These are phyloP conservation scores for Ophiorrhiza pumila DNA, from an alignment of 257 asterid species.

Conservation along the genomic window DNA sequence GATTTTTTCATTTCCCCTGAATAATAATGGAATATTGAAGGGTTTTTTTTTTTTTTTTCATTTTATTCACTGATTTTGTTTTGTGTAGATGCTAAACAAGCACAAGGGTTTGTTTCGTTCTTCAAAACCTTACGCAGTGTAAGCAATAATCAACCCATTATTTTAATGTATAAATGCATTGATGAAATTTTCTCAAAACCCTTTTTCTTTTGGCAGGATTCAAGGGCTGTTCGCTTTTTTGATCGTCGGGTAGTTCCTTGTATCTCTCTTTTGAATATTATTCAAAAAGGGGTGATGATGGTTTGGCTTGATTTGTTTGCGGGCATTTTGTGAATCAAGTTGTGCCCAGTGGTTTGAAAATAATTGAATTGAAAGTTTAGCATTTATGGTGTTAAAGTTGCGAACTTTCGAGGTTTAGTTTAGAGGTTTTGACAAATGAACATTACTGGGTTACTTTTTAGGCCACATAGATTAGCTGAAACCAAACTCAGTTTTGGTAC, in stretches of 20 bases:
- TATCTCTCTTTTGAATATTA: background rate
- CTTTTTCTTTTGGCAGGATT: conserved; percentile 54
- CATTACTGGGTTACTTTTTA: background rate
- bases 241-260: conserved; percentile 81
- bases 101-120: conserved; percentile 93
- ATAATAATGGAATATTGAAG: no score
- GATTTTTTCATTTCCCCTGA: no score
- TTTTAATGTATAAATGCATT: background rate
- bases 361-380: background rate
- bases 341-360: background rate
- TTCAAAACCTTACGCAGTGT: conserved; percentile 75
- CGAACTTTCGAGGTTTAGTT: background rate
- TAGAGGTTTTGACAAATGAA: background rate
- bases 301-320: background rate
- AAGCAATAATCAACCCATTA: conserved; percentile 17
- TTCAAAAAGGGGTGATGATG: background rate
- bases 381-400: background rate
- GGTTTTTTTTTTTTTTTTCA: background rate
- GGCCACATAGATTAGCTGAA: background rate
- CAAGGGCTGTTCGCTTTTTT: conserved; percentile 82
- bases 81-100: conserved; percentile 81
- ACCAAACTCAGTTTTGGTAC: background rate
- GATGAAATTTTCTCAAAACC: background rate
- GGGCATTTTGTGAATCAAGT: background rate
- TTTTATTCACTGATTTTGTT: conserved; percentile 7